These are phyloP conservation scores for Aureobasidium sp. DNA, from an alignment of 2,329 filamentous ascomycete species.

Conservation along the genomic window DNA sequence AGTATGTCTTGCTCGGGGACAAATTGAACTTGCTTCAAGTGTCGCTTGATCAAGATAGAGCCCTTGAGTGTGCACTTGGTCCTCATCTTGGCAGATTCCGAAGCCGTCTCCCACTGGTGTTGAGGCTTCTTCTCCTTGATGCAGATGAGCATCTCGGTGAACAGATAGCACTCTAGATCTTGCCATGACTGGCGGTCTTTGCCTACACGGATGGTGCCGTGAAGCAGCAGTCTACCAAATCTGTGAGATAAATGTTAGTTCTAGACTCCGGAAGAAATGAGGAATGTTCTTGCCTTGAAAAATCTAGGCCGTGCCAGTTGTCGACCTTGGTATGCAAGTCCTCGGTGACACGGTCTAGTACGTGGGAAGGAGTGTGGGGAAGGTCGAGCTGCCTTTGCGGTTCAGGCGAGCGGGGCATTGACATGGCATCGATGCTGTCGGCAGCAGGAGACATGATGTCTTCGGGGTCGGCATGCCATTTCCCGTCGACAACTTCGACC, in stretches of 20 bases:
- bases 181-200: slow-evolving; percentile 98
- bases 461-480: slow-evolving; percentile 80
- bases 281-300: slow-evolving; percentile 54
- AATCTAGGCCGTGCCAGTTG: slow-evolving; percentile 96
- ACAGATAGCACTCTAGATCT: slow-evolving; percentile 93
- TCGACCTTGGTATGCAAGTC: slow-evolving; percentile 81
- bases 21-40: slow-evolving; percentile 81
- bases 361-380: slow-evolving; percentile 48
- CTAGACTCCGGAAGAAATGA: background rate
- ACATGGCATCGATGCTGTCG: slow-evolving; percentile 5
- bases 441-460: slow-evolving; percentile 55
- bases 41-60: slow-evolving; percentile 96
- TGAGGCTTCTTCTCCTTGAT: slow-evolving; percentile 87
- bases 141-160: slow-evolving; percentile 98
- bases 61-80: slow-evolving; percentile 84
- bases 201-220: slow-evolving; percentile 84
- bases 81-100: slow-evolving; percentile 46
- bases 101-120: slow-evolving; percentile 53
- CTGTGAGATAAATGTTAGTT: slow-evolving; percentile 35
- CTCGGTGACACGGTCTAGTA: slow-evolving; percentile 78
- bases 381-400: slow-evolving; percentile 5
- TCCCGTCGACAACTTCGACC: slow-evolving; percentile 85
- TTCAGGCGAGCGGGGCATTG: slow-evolving; percentile 14
- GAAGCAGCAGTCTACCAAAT: slow-evolving; percentile 85
- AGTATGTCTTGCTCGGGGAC: slow-evolving; percentile 67